Conservation (phyloP, 768 basidiomycete species). For the Tulasnella sp. region DNA sequence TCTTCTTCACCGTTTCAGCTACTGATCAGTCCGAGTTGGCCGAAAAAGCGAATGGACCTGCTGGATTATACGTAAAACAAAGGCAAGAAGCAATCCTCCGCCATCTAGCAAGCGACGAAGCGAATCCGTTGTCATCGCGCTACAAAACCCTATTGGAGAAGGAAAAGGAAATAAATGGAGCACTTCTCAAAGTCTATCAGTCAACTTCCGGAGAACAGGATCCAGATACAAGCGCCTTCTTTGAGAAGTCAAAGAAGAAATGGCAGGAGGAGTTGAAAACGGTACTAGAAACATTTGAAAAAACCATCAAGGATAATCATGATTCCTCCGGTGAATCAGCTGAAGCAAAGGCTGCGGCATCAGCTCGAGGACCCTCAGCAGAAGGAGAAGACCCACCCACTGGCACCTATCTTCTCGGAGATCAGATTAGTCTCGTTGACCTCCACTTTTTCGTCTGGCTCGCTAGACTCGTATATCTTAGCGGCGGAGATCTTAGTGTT, state of each 20-base stretch:
- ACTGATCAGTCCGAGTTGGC: slow-evolving; percentile 41
- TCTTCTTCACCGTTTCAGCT: slow-evolving; percentile 46
- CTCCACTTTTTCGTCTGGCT: slow-evolving; percentile 72
- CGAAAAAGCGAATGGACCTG: slow-evolving; percentile 30
- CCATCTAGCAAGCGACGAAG: neutral
- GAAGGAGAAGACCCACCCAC: slow-evolving; percentile 9
- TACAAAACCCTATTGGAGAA: slow-evolving; percentile 45
- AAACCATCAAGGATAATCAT: slow-evolving; percentile 37
- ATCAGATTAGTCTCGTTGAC: slow-evolving; percentile 72
- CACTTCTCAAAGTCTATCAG: slow-evolving; percentile 35
- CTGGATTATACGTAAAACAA: neutral
- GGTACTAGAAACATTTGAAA: slow-evolving; percentile 37
- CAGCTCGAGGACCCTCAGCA: slow-evolving; percentile 14
- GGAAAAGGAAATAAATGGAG: slow-evolving; percentile 36
- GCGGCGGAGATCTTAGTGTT: slow-evolving; percentile 35
- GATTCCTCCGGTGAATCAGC: slow-evolving; percentile 2
- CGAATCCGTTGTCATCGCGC: neutral
- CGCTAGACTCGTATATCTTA: slow-evolving; percentile 41
- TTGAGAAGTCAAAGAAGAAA: slow-evolving; percentile 34
- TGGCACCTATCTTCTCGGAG: slow-evolving; percentile 37
- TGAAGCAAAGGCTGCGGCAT: slow-evolving; percentile 21
- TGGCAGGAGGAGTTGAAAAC: slow-evolving; percentile 42
- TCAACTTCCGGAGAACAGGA: slow-evolving; percentile 30
- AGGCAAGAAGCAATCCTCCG: no score
- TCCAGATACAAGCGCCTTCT: slow-evolving; percentile 37